Evolutionary conservation across 1,139 yeast genomes (phyloP).

Genomic region (Lodderomyces metapsilosis): DNA sequence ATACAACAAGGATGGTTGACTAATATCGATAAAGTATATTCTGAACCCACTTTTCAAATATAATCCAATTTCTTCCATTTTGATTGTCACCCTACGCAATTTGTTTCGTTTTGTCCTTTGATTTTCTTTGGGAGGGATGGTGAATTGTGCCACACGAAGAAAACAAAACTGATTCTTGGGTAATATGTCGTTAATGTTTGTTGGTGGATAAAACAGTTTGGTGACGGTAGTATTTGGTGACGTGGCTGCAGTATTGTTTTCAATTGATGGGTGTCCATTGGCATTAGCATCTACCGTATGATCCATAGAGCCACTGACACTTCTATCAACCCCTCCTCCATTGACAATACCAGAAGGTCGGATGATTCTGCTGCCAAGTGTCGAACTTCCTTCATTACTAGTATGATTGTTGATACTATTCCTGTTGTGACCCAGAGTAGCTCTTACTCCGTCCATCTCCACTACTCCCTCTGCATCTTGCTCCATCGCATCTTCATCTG

Average conservation of each 20-base stretch:
- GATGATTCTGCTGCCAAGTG: background rate
- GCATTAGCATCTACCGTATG: background rate
- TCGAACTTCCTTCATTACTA: background rate
- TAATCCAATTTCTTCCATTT: constrained; percentile 61
- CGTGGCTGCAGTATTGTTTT: background rate
- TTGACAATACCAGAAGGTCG: background rate
- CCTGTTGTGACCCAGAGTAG: background rate
- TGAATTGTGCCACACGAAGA: constrained; percentile 52
- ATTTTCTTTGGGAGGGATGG: constrained; percentile 16
- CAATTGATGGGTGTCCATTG: background rate
- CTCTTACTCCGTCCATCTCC: background rate
- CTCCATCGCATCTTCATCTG: background rate
- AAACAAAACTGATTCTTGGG: constrained; percentile 54
- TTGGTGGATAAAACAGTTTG: constrained; percentile 53
- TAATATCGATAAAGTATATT: constrained; percentile 57
- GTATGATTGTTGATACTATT: background rate
- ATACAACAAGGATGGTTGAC: constrained; percentile 42
- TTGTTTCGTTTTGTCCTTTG: constrained; percentile 17
- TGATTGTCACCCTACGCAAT: constrained; percentile 39
- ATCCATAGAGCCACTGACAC: background rate
- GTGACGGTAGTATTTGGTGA: background rate
- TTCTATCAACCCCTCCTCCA: background rate
- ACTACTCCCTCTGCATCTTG: background rate
- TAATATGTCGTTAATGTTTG: constrained; percentile 55
- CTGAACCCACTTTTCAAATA: constrained; percentile 56